Evolutionary conservation across 306 rosid species (phyloP).

Genomic region (Echinosophora koreensis): DNA sequence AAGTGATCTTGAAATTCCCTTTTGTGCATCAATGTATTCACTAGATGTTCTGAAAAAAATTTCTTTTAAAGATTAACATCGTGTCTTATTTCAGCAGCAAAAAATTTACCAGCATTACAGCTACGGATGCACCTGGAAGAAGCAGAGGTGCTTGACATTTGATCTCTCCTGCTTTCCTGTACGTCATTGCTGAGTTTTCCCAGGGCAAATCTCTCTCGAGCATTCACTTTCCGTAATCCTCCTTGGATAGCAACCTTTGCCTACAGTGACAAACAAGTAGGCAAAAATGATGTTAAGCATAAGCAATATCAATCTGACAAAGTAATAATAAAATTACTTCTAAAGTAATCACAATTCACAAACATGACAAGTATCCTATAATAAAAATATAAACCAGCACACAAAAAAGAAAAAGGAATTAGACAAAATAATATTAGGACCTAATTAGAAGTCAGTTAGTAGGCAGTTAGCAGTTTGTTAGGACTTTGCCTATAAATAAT

Average conservation of each 20-base stretch:
- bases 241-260: constrained; percentile 93
- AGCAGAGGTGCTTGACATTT: constrained; percentile 69
- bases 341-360: not conserved
- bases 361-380: not conserved
- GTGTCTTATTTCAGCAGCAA: constrained; percentile 37
- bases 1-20: constrained; percentile 63
- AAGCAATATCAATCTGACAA: constrained; percentile 8
- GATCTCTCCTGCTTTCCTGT: constrained; percentile 67
- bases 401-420: not conserved
- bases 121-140: constrained; percentile 73
- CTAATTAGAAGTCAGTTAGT: too few relatives aligned
- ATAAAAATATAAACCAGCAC: not conserved
- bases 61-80: constrained; percentile 7
- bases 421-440: not conserved
- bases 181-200: constrained; percentile 62
- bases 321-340: constrained; percentile 29
- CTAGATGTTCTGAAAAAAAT: constrained; percentile 59
- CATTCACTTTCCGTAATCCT: constrained; percentile 68
- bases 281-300: constrained; percentile 26
- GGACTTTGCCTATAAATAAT: too few relatives aligned
- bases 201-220: constrained; percentile 62
- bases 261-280: constrained; percentile 51
- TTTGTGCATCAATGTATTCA: constrained; percentile 65
- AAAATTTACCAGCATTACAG: constrained; percentile 37
- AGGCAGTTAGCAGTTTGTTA: too few relatives aligned